Percentiles rank a stretch among this genome's conserved stretches.
These are phyloP conservation scores for Xylaria sp. DNA, from an alignment of 2,329 filamentous ascomycete species.

Conservation along the genomic window DNA sequence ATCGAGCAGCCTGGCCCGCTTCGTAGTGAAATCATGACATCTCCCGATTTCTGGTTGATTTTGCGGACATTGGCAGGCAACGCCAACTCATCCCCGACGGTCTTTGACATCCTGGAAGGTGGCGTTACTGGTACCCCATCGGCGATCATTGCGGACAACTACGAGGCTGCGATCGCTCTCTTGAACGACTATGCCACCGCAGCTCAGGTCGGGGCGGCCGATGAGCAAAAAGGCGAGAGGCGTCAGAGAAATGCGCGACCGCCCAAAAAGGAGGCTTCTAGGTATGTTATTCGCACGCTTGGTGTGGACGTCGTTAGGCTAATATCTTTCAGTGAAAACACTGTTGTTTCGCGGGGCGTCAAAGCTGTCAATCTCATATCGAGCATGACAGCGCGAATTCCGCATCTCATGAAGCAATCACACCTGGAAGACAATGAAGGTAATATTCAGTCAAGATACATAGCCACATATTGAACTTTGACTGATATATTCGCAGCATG, in stretches of 20 bases:
- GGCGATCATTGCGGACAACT: conserved; percentile 91
- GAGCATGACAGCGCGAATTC: conserved; percentile 73
- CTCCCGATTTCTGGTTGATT: conserved; percentile 94
- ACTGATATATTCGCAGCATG: conserved; percentile 58
- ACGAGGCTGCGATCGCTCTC: conserved; percentile 77
- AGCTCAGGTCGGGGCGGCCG: conserved; percentile 64
- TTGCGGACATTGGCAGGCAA: conserved; percentile 68
- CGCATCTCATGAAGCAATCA: conserved; percentile 83
- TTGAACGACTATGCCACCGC: conserved; percentile 87
- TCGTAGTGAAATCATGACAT: conserved; percentile 88
- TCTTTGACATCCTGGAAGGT: conserved; percentile 82
- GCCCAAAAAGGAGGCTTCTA: conserved; percentile 50
- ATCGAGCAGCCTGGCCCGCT: conserved; percentile 72
- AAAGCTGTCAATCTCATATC: conserved; percentile 79
- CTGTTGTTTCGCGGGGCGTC: conserved; percentile 69
- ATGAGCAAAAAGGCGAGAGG: conserved; percentile 63
- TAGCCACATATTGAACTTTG: not conserved
- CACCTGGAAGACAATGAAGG: conserved; percentile 84
- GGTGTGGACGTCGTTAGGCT: conserved; percentile 5
- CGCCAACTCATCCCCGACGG: conserved; percentile 64
- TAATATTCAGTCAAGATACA: conserved; percentile 33
- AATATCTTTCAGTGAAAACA: conserved; percentile 52
- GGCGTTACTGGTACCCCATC: conserved; percentile 69
- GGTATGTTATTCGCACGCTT: conserved; percentile 39
- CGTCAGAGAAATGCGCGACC: conserved; percentile 36